Conservation (phyloP, 108 stramenopile genomes). For the Fragilariopsis cylindrus region DNA sequence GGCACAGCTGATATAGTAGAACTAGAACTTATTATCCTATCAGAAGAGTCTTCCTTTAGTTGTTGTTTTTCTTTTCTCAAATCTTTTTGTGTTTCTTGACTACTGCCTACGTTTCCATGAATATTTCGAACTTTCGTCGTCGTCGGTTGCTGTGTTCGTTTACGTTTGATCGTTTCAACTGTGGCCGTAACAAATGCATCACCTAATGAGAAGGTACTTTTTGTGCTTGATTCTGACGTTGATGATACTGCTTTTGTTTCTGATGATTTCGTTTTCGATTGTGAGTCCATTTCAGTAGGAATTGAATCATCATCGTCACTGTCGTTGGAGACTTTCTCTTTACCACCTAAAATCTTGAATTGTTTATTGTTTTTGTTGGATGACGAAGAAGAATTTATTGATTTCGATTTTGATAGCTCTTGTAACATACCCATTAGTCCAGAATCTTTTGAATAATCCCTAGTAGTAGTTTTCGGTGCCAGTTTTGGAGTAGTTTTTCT, state of each 20-base stretch:
- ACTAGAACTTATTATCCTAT: too few relatives aligned
- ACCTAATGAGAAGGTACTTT: slow-evolving; percentile 18
- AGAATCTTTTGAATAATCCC: slow-evolving; percentile 8
- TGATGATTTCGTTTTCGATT: not conserved
- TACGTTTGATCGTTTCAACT: slow-evolving; percentile 11
- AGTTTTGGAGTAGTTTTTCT: not conserved
- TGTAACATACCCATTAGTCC: slow-evolving; percentile 1
- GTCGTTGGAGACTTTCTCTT: too few relatives aligned
- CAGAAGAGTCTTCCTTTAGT: too few relatives aligned
- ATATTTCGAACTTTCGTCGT: slow-evolving; percentile 19
- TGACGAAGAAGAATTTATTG: not conserved
- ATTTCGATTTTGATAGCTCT: not conserved
- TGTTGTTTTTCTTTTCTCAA: too few relatives aligned
- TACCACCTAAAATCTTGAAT: slow-evolving; percentile 11
- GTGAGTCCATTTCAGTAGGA: not conserved
- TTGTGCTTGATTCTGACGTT: not conserved
- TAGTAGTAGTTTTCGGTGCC: not conserved
- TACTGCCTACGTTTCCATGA: slow-evolving; percentile 6
- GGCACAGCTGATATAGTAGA: too few relatives aligned
- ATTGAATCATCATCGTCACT: not conserved
- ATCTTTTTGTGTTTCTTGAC: too few relatives aligned
- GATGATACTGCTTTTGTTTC: not conserved
- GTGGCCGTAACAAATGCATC: slow-evolving; percentile 33
- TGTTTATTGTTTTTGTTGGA: not conserved
- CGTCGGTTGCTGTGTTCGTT: not conserved